A percentile compares a stretch with the other conserved stretches of the same genome.
These are phyloP conservation scores for Auriscalpium vulgare DNA, from an alignment of 768 basidiomycete genomes.

Conservation along the genomic window DNA sequence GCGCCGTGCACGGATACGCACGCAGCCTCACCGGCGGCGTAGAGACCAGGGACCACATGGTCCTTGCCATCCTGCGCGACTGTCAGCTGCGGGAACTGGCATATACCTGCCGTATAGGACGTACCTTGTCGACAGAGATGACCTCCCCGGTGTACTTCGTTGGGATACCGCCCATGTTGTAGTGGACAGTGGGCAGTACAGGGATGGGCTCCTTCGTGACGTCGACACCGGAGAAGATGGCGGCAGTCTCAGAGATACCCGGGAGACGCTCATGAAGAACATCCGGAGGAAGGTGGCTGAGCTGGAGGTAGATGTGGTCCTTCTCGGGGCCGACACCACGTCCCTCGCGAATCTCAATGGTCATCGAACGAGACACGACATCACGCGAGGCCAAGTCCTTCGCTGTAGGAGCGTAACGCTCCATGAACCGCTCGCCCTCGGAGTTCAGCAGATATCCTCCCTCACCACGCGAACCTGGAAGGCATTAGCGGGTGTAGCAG, in stretches of 20 bases:
- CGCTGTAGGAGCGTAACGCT: conserved; percentile 97
- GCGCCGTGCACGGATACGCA: conserved; percentile 99
- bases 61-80: conserved; percentile 70
- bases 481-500: conserved; percentile 1
- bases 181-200: conserved; percentile 96
- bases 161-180: conserved; percentile 99
- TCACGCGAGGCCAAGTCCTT: conserved; percentile 99
- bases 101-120: not conserved
- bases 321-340: conserved; percentile 98
- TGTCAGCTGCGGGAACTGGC: not conserved
- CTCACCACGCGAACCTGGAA: conserved; percentile 90
- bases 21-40: conserved; percentile 98
- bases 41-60: conserved; percentile 89
- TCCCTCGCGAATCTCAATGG: conserved; percentile 95
- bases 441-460: conserved; percentile 98
- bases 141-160: conserved; percentile 98
- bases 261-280: conserved; percentile 94
- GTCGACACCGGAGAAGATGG: conserved; percentile 98
- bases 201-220: conserved; percentile 99
- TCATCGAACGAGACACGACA: conserved; percentile 99
- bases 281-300: conserved; percentile 94
- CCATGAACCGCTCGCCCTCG: conserved; percentile 99
- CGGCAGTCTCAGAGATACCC: conserved; percentile 98
- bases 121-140: conserved; percentile 68
- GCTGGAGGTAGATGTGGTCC: conserved; percentile 94